Conservation (phyloP, 345 rosid genomes). For the Hypericum androsaemum region DNA sequence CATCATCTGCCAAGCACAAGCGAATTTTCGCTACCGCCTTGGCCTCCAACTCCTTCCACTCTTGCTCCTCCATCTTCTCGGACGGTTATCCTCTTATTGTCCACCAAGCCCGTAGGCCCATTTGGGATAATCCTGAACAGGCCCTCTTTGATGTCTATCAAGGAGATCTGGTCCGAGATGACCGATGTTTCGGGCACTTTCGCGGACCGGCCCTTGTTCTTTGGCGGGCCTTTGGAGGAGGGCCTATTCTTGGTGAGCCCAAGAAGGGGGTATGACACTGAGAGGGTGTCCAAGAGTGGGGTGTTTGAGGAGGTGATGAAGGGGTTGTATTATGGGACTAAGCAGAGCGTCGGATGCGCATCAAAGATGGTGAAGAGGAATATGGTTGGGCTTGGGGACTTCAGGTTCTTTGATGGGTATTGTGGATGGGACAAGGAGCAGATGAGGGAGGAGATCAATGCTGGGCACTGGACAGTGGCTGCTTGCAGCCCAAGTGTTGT, state of each 20-base stretch:
- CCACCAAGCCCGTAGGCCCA: slow-evolving; percentile 19
- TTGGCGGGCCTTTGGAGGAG: slow-evolving; percentile 24
- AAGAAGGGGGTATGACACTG: slow-evolving; percentile 12
- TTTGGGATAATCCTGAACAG: slow-evolving; percentile 22
- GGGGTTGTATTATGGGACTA: slow-evolving; percentile 24
- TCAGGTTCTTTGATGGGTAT: slow-evolving; percentile 25
- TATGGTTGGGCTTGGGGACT: slow-evolving; percentile 20
- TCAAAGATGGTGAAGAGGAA: slow-evolving; percentile 25
- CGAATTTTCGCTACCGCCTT: no score
- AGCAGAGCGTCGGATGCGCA: slow-evolving; percentile 15
- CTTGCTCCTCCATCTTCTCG: no score
- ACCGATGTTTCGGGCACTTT: slow-evolving; percentile 10
- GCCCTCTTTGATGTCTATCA: slow-evolving; percentile 27
- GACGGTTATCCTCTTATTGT: slow-evolving; percentile 23
- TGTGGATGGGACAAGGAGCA: slow-evolving; percentile 28
- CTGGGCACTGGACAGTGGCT: slow-evolving; percentile 18
- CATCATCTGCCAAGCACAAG: no score
- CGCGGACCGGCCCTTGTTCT: slow-evolving; percentile 17
- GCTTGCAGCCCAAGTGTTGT: slow-evolving; percentile 22
- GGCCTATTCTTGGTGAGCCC: slow-evolving; percentile 24
- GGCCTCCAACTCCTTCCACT: no score
- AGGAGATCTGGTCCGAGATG: slow-evolving; percentile 18
- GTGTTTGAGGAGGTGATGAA: slow-evolving; percentile 23
- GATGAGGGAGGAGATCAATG: slow-evolving; percentile 18
- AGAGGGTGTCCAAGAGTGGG: slow-evolving; percentile 15